Evolutionary conservation across 2,329 filamentous ascomycete species (phyloP).

Genomic region (Trichophyton simii): DNA sequence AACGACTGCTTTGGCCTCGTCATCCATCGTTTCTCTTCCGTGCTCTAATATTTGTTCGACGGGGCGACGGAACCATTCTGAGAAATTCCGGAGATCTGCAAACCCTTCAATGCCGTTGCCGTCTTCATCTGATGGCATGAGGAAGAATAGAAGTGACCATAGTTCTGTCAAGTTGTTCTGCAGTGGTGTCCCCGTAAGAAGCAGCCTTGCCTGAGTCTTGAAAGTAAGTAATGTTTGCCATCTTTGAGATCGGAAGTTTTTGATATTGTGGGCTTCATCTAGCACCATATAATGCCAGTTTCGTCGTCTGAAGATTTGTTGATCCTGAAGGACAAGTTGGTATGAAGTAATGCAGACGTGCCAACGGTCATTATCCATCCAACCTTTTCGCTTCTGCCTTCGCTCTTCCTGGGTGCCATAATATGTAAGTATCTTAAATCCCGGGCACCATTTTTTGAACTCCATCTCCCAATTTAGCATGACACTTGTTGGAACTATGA

Average conservation of each 20-base stretch:
- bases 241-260: slow-evolving; percentile 94
- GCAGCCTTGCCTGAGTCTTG: slow-evolving; percentile 72
- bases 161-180: slow-evolving; percentile 95
- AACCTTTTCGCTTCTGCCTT: slow-evolving; percentile 78
- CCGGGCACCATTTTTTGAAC: slow-evolving; percentile 95
- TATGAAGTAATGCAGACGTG: slow-evolving; percentile 98
- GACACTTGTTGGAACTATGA: slow-evolving; percentile 93
- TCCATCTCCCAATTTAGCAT: slow-evolving; percentile 99
- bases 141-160: slow-evolving; percentile 92
- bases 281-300: slow-evolving; percentile 97
- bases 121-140: slow-evolving; percentile 70
- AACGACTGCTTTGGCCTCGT: slow-evolving; percentile 84
- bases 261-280: slow-evolving; percentile 98
- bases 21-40: slow-evolving; percentile 84
- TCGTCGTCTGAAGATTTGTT: slow-evolving; percentile 82
- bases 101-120: slow-evolving; percentile 77
- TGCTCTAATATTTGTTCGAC: slow-evolving; percentile 94
- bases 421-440: slow-evolving; percentile 95
- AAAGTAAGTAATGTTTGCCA: slow-evolving; percentile 95
- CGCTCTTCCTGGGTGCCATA: slow-evolving; percentile 91
- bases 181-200: slow-evolving; percentile 86
- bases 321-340: slow-evolving; percentile 86
- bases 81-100: slow-evolving; percentile 88
- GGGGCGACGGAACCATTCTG: slow-evolving; percentile 88
- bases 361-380: slow-evolving; percentile 87